phyloP scores from a whole-genome alignment of 257 asterid genomes.

The Solanum virginianum region DNA sequence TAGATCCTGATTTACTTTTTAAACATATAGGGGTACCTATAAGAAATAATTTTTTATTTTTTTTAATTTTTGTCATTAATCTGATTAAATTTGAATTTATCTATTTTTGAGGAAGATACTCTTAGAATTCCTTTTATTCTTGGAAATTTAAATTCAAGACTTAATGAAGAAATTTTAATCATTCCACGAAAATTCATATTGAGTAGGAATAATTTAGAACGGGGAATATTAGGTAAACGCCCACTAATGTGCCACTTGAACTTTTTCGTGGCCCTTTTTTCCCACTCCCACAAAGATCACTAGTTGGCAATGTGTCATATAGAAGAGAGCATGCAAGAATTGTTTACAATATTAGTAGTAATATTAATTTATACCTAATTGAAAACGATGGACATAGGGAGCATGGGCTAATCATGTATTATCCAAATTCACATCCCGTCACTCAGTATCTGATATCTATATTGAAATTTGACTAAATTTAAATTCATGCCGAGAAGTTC shows the following conservation, averaged over 20 bases:
- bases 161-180: neutral
- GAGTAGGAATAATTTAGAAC: neutral
- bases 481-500: too few species aligned
- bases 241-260: neutral
- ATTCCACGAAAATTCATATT: neutral
- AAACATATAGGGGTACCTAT: neutral
- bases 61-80: neutral
- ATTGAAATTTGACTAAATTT: too few species aligned
- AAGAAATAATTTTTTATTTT: neutral
- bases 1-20: neutral
- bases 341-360: neutral
- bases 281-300: neutral
- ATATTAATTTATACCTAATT: neutral
- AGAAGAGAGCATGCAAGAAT: neutral
- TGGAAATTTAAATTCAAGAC: fast-evolving
- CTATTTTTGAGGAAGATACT: neutral
- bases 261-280: neutral
- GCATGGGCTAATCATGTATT: neutral
- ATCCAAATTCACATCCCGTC: neutral
- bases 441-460: too few species aligned
- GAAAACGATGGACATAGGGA: neutral
- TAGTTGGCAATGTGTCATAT: neutral
- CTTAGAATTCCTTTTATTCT: fast-evolving
- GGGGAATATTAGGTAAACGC: neutral
- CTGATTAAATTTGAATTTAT: neutral